Evolutionary conservation across 257 asterid species (phyloP).

Genomic region (Linderniella brevidens): DNA sequence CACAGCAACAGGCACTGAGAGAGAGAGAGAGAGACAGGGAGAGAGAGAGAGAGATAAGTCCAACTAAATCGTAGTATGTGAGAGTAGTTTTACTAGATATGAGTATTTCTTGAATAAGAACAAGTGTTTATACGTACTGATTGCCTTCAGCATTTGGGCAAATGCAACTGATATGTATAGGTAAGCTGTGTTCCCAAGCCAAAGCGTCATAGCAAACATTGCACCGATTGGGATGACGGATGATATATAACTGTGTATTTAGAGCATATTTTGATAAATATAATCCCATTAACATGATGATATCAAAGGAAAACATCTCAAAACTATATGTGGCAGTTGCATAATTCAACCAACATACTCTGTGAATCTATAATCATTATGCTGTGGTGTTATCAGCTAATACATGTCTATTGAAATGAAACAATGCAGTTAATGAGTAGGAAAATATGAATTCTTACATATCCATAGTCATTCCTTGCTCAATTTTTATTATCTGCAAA

Average conservation of each 20-base stretch:
- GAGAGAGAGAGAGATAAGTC: no score
- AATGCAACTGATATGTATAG: conserved; percentile 1
- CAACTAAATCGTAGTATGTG: no score
- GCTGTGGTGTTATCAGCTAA: no score
- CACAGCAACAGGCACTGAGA: conserved; percentile 93
- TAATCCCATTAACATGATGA: no score
- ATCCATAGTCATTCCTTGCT: conserved; percentile 91
- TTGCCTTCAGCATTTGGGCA: conserved; percentile 21
- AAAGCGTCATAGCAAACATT: conserved; percentile 1
- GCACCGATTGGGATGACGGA: conserved; percentile 56
- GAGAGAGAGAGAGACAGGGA: no score
- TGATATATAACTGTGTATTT: conserved; percentile 43
- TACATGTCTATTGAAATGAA: no score
- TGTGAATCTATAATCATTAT: no score
- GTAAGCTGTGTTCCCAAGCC: conserved; percentile 1
- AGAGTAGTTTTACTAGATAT: background rate
- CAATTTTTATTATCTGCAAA: conserved; percentile 73
- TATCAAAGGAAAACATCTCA: no score
- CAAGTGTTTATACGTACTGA: conserved; percentile 43
- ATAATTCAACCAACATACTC: no score
- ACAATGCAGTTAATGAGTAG: no score
- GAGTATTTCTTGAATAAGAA: conserved; percentile 3
- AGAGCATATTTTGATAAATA: conserved; percentile 4
- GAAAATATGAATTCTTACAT: conserved; percentile 34
- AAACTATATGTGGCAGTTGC: no score